Evolutionary conservation across 768 basidiomycete species (phyloP).

Genomic region (Lentinula detonsa): DNA sequence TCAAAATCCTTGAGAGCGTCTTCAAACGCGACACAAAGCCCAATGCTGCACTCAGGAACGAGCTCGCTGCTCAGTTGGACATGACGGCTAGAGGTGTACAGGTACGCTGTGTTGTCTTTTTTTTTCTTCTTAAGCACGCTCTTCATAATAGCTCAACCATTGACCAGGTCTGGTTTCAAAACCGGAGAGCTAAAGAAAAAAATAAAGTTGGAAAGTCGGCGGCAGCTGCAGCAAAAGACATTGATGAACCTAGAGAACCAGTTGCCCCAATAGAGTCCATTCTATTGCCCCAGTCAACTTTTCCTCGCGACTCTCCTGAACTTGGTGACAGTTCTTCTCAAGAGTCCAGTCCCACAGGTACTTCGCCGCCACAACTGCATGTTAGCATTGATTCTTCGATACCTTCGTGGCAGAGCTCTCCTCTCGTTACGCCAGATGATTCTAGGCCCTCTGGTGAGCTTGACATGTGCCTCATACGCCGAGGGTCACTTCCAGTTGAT

Average conservation of each 20-base stretch:
- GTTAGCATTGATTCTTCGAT: constrained; percentile 26
- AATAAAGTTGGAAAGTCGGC: constrained; percentile 43
- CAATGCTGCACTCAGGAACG: constrained; percentile 72
- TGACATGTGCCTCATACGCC: constrained; percentile 23
- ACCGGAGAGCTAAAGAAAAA: constrained; percentile 83
- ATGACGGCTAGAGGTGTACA: constrained; percentile 97
- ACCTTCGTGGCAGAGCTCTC: constrained; percentile 29
- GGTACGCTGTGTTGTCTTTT: constrained; percentile 39
- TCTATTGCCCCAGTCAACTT: constrained; percentile 2
- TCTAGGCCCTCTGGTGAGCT: constrained; percentile 15
- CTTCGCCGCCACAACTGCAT: constrained; percentile 34
- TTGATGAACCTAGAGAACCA: background rate
- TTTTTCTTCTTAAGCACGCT: constrained; percentile 1
- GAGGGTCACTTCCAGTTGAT: constrained; percentile 52
- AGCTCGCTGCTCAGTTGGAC: constrained; percentile 73
- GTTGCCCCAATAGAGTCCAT: constrained; percentile 3
- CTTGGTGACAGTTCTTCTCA: constrained; percentile 15
- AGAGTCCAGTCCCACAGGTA: constrained; percentile 21
- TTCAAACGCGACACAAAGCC: constrained; percentile 92
- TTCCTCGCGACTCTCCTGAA: constrained; percentile 13
- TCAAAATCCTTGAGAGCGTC: constrained; percentile 82
- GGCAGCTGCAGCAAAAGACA: background rate
- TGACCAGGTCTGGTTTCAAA: constrained; percentile 3
- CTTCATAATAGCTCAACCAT: constrained; percentile 1
- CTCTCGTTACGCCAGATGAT: constrained; percentile 29